Conservation (phyloP, 2,329 filamentous ascomycete species). For the Fusarium setosum region DNA sequence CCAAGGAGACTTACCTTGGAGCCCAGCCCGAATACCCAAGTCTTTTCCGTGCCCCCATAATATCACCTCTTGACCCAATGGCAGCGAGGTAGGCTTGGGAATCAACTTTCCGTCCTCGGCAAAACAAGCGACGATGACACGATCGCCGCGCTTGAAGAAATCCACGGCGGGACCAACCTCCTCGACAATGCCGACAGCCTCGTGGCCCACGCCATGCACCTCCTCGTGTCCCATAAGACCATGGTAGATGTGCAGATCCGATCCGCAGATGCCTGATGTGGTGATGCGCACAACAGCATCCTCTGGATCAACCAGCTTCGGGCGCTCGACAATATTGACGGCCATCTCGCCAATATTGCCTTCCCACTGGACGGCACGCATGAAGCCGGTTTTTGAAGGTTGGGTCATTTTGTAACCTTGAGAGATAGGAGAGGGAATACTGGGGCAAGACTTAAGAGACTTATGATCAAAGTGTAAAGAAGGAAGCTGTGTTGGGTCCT, state of each 20-base stretch:
- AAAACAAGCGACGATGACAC: not conserved
- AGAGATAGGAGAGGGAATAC: no score
- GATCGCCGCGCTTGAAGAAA: slow-evolving; percentile 7
- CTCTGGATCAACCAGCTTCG: slow-evolving; percentile 8
- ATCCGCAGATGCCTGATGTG: slow-evolving; percentile 5
- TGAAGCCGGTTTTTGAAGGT: not conserved
- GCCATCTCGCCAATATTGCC: slow-evolving; percentile 16
- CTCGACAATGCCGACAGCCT: slow-evolving; percentile 7
- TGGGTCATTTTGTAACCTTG: not conserved
- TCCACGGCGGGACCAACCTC: slow-evolving; percentile 17
- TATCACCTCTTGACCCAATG: not conserved
- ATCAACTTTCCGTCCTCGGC: slow-evolving; percentile 11
- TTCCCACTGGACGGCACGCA: slow-evolving; percentile 23
- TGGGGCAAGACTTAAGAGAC: no score
- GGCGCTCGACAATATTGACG: slow-evolving; percentile 11
- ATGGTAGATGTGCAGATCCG: slow-evolving; percentile 17
- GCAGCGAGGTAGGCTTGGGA: not conserved
- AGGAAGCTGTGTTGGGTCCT: no score
- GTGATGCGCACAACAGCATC: slow-evolving; percentile 17
- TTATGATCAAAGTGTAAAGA: no score
- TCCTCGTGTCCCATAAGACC: not conserved
- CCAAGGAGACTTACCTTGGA: not conserved
- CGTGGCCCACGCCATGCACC: not conserved
- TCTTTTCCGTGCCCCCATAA: not conserved
- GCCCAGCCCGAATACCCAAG: not conserved